phyloP scores from a whole-genome alignment of 2,329 filamentous ascomycete species.

The Beauveria sp. region DNA sequence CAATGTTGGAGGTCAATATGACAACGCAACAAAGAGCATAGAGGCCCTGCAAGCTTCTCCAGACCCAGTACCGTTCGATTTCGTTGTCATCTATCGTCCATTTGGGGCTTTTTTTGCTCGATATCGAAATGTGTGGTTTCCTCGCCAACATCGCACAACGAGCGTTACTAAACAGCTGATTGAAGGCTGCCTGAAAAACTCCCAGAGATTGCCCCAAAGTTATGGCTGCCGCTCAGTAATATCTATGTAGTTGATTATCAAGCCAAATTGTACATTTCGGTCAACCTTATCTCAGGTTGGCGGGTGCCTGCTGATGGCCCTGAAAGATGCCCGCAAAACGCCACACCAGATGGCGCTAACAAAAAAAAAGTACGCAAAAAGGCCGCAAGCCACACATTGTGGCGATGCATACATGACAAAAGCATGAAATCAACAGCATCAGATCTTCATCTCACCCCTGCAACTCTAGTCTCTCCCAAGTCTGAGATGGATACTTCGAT shows the following conservation, averaged over 20 bases:
- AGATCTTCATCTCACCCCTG: background rate
- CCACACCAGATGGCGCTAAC: background rate
- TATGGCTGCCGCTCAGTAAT: background rate
- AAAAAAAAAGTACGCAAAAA: background rate
- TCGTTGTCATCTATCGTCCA: too few species aligned
- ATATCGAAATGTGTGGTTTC: too few species aligned
- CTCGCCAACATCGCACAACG: too few species aligned
- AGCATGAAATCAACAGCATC: background rate
- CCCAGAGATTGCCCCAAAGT: too few species aligned
- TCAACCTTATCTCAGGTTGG: background rate
- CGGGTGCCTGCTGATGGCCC: background rate
- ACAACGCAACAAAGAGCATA: background rate
- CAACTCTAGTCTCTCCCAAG: background rate
- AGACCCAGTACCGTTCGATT: too few species aligned
- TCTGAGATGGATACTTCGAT: background rate
- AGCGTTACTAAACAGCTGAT: too few species aligned
- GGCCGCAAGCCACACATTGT: slow-evolving; percentile 1
- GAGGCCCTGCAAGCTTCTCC: background rate
- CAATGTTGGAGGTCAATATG: too few species aligned
- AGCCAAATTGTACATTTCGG: background rate
- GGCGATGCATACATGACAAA: background rate
- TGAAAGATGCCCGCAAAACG: background rate
- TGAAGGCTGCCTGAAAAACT: too few species aligned
- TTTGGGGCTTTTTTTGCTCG: too few species aligned
- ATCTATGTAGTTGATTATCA: background rate